Evolutionary conservation across 371 early-diverging fungal genomes (phyloP), one percentile per base, ranked within the genome.

Genomic region (Quaeritorhiza haematococci): DNA sequence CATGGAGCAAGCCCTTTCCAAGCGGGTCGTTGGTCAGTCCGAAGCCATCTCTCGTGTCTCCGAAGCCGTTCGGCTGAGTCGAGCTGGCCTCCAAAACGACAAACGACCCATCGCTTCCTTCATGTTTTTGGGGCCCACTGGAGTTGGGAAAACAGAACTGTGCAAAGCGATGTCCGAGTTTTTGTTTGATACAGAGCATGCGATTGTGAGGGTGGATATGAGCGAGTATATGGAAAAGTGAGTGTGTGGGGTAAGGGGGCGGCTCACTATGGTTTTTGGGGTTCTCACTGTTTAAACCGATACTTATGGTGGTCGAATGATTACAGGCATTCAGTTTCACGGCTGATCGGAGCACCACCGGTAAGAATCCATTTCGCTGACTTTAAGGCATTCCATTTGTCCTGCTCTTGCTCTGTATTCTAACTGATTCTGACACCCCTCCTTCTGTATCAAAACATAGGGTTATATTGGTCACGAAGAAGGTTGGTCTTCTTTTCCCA

Each of bases 121-220:
- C 69, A 62, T 89, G 33, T 86, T 89, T 69, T 68, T 89, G 23
- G 89, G 88, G 0, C 85, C 88, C 15, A 29, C 13, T 17, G 27
- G 19, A 32, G 17, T 29, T 15, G 67, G 87, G 84, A 1, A 84
- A 86, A 84, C 88, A 5, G 96, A 96, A 55, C 76, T 98, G 28
- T 88, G 90, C 68, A 95, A 95, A 64, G 85, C 93, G 0, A 68
- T 98, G 76, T 19, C 68, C 56, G 52, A 78, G 83, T 62, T 66
- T 68, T 59, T 89, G 33, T 88, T 88, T 63, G 86, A 85, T 66
- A 71, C 84, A 62, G 84, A 84, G 48, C 73, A 79, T 57, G 65
- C 79, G 73, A 75, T 83, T 72, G 73, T 88, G 23, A 72, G 86
- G 1, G 58, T 88, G 6, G 87, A 88, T 58, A 87, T 86, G 85